Percentiles rank a stretch among this genome's conserved stretches.
Conservation (phyloP, 805 yeast genomes). For the Cyberlindnera euphorbiiphila region DNA sequence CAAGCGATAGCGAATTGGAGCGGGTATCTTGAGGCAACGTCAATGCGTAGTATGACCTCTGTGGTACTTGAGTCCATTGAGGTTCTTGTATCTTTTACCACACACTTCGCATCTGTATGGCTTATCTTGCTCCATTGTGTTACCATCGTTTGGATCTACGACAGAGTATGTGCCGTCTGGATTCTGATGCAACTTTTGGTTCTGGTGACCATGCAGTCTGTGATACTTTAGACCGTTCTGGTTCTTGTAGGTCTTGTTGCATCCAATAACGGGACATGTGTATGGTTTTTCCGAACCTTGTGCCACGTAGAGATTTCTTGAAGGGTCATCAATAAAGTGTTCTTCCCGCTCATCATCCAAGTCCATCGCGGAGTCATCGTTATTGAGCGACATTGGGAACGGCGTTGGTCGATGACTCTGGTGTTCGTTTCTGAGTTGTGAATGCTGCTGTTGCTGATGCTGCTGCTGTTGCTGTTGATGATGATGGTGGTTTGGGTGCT, state of each 20-base stretch:
- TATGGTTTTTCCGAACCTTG: conserved; percentile 94
- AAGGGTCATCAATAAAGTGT: conserved; percentile 94
- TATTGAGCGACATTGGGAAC: conserved; percentile 33
- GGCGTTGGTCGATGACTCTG: conserved; percentile 20
- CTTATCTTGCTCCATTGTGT: conserved; percentile 94
- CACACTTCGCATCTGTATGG: conserved; percentile 98
- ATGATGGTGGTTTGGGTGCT: conserved; percentile 18
- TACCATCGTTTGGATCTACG: conserved; percentile 92
- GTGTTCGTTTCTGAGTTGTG: conserved; percentile 10
- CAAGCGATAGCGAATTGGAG: no score
- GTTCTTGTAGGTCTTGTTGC: conserved; percentile 95
- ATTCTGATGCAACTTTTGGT: conserved; percentile 84
- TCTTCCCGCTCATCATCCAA: conserved; percentile 56
- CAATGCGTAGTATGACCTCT: conserved; percentile 97
- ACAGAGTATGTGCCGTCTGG: conserved; percentile 91
- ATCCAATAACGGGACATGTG: conserved; percentile 96
- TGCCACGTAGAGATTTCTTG: conserved; percentile 87
- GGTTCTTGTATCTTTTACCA: conserved; percentile 93
- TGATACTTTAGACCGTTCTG: conserved; percentile 97
- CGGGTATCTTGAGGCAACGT: no score
- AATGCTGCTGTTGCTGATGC: conserved; percentile 13
- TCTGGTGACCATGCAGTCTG: conserved; percentile 93
- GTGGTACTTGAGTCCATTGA: conserved; percentile 95
- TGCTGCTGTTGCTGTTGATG: conserved; percentile 12
- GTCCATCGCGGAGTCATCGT: conserved; percentile 30